A percentile compares a stretch with the other conserved stretches of the same genome.
phyloP scores from a whole-genome alignment of 2,329 filamentous ascomycete species.

The Albophoma yamanashiensis region DNA sequence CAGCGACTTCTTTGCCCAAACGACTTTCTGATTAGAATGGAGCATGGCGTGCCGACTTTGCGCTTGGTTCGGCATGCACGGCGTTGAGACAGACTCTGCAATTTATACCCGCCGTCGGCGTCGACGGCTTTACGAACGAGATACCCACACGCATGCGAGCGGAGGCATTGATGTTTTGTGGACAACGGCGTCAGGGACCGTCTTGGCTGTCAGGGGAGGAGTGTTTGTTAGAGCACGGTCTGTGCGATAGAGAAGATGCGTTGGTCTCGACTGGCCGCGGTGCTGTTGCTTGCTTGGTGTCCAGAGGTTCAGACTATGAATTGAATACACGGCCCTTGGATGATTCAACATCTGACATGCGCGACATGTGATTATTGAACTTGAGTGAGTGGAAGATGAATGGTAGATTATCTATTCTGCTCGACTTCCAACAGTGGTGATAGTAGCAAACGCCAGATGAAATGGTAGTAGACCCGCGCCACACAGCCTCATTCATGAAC shows the following conservation, averaged over 20 bases:
- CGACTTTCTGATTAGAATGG: not conserved
- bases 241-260: not conserved
- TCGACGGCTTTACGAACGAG: not conserved
- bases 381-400: not conserved
- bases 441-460: not conserved
- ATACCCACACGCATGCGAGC: not conserved
- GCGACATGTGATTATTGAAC: not conserved
- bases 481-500: not conserved
- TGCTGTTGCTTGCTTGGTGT: not conserved
- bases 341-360: not conserved
- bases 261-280: not conserved
- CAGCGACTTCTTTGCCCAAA: not conserved
- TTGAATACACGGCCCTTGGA: not conserved
- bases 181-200: not conserved
- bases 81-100: not conserved
- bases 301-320: not conserved
- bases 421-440: not conserved
- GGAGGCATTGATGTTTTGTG: not conserved
- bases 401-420: not conserved
- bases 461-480: not conserved
- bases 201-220: not conserved
- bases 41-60: not conserved
- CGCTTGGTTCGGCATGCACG: not conserved
- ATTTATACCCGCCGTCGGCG: not conserved
- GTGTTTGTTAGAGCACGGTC: not conserved